Conservation (phyloP, 108 stramenopile species). For the Skeletonema marinoi region DNA sequence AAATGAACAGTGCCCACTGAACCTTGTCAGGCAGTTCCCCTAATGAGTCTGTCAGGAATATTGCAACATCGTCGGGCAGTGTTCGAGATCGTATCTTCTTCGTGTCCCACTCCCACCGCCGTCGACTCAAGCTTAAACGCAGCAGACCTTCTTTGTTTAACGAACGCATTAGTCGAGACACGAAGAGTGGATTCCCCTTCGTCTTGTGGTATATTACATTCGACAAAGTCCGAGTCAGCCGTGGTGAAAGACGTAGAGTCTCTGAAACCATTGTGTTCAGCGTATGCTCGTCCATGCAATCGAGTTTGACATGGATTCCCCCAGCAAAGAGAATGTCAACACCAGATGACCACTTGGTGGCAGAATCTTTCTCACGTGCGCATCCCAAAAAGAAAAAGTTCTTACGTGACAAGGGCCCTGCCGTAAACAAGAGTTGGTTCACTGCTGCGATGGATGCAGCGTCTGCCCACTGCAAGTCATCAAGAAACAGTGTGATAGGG, state of each 20-base stretch:
- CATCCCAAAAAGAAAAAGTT: neutral
- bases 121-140: neutral
- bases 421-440: neutral
- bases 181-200: slow-evolving; percentile 20
- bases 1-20: neutral
- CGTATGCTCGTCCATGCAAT: neutral
- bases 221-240: neutral
- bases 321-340: neutral
- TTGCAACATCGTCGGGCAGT: neutral
- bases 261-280: slow-evolving; percentile 9
- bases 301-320: neutral
- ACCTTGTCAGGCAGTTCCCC: neutral
- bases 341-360: neutral
- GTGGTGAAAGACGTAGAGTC: slow-evolving; percentile 6
- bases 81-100: neutral
- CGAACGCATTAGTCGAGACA: neutral
- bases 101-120: neutral
- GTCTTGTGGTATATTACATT: slow-evolving; percentile 11
- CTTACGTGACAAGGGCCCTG: neutral
- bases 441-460: slow-evolving; percentile 11
- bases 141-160: slow-evolving; percentile 7
- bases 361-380: neutral
- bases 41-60: neutral
- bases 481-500: neutral
- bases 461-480: slow-evolving; percentile 8